Evolutionary conservation across 2,329 filamentous ascomycete species (phyloP), one percentile per base, ranked within the genome.

Genomic region (Drechslerella coelobrocha): DNA sequence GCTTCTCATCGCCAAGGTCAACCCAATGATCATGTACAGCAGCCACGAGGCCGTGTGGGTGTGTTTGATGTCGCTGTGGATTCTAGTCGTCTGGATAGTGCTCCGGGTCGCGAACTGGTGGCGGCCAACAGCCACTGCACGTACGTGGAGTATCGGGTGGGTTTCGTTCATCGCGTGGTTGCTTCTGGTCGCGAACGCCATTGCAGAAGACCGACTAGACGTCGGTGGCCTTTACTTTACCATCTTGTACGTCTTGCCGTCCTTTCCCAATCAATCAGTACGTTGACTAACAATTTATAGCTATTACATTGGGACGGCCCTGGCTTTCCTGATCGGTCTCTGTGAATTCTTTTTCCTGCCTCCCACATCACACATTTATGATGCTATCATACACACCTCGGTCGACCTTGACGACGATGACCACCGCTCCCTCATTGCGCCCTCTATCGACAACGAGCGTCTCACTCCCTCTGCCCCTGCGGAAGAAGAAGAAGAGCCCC

Each of bases 11-110:
- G 85, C 85, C 37, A 95, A 94, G 78, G 81, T 93, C 77, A 97
- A 97, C 77, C 92, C 93, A 0, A 85, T 91, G 75, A 91, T 97
- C 75, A 82, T 94, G n/a, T 94, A 97, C 80, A 92, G 91, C 79
- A 95, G 89, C 75, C 84, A 88, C 51, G 97, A 94, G 78, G 84
- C 90, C 3, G 89, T 97, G 76, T 96, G 92, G 91, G 86, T 86
- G 26, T 95, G 95, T 88, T 89, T 92, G 81, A 77, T 93, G 0
- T 89, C 89, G 0, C 83, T 91, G 0, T 96, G 92, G 82, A 86
- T 94, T 76, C 87, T 89, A 68, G 78, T 88, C 19, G 88, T 91
- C 48, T 97, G 93, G 93, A 88, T 91, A 73, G 83, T 95, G 34
- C 87, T 91, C 75, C 85, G 88, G 17, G 88, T 90, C 1, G 89